phyloP scores from a whole-genome alignment of 257 asterid genomes.

The Solanum habrochaites region DNA sequence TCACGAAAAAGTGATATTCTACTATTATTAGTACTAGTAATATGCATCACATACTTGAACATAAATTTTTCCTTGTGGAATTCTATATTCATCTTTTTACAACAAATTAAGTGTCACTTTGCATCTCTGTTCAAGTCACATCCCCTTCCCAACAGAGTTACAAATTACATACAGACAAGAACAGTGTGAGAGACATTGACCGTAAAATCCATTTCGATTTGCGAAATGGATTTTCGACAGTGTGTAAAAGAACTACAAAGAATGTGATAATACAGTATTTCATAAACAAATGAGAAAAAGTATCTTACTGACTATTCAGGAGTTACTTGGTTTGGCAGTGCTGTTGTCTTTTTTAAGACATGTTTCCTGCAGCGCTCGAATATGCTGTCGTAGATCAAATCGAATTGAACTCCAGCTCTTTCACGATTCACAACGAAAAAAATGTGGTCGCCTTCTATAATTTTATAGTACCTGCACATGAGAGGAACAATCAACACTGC shows the following conservation, averaged over 20 bases:
- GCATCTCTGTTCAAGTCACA: neutral
- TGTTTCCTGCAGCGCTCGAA: slow-evolving; percentile 89
- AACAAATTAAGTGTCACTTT: neutral
- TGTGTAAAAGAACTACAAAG: neutral
- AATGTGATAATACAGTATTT: neutral
- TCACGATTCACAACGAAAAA: slow-evolving; percentile 83
- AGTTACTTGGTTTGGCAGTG: slow-evolving; percentile 38
- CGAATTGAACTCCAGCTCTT: slow-evolving; percentile 84
- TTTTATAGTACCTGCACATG: slow-evolving; percentile 69
- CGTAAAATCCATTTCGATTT: neutral
- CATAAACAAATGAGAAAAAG: neutral
- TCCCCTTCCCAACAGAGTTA: neutral
- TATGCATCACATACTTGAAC: neutral
- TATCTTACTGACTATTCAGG: neutral
- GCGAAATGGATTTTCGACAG: neutral
- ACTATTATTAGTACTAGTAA: neutral
- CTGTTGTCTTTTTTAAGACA: slow-evolving; percentile 47
- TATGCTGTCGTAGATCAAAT: slow-evolving; percentile 81
- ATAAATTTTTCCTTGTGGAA: neutral
- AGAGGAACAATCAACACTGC: neutral
- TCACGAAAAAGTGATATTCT: neutral
- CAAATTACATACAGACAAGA: neutral
- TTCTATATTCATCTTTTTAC: neutral
- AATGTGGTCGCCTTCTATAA: slow-evolving; percentile 87
- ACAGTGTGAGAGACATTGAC: neutral